Evolutionary conservation across 2,329 filamentous ascomycete genomes (phyloP), one percentile per base, ranked within the genome.

Genomic region (Epichloe typhina): DNA sequence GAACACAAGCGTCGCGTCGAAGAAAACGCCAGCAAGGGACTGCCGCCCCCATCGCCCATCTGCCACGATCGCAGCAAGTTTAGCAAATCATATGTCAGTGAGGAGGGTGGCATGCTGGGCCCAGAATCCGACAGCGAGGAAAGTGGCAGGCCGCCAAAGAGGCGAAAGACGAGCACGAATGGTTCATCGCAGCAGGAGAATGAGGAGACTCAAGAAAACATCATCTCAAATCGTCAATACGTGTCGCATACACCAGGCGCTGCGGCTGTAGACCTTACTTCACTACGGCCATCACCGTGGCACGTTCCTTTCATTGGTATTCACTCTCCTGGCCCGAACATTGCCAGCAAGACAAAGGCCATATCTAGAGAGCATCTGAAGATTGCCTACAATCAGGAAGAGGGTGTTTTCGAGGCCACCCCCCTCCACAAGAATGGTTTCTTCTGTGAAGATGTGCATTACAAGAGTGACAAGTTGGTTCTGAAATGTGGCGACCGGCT

Each of bases 311-410:
- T 86, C 52, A 74, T 89, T 46, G 79, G 80, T 36, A 86, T 90
- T 43, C 86, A 89, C 63, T 86, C 85, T 3, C 80, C 80, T 0
- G 76, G 77, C 2, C 76, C 76, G 5, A 72, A 78, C 46, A 79
- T 80, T 53, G 76, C 79, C 3, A 72, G 65, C 53, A 79, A 77
- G 55, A 86, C 85, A 47, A 86, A 84, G 61, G 78, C 77, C 47
- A 89, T 90, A 50, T 90, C 86, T 3, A 74, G 85, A 54, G 72
- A 84, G 57, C 86, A 91, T 63, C 71, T 87, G 46, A 83, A 81
- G 59, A 87, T 91, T 57, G 71, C 77, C 45, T 90, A 83, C 66
- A 84, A 86, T 59, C 72, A 77, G 54, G 70, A 79, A 12, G 72
- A 72, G 40, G 72, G 78, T 19, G 69, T 78, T 6, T 90, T 87